Evolutionary conservation across 495 filamentous ascomycete species (phyloP), one percentile per base, ranked within the genome.

Genomic region (Aspergillus sclerotioniger): DNA sequence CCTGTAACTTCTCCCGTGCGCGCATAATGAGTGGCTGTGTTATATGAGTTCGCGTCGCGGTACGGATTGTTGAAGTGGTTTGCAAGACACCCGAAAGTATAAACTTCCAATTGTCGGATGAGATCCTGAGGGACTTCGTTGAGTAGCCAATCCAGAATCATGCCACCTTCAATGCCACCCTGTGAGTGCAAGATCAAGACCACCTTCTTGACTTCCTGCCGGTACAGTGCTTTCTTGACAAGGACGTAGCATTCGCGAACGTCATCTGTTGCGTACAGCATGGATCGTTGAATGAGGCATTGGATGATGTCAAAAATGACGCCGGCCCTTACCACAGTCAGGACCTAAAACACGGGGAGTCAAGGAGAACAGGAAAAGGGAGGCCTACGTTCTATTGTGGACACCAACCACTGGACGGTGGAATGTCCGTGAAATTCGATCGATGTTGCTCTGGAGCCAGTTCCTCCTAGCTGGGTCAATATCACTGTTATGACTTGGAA

Each of bases 61-160:
- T 81, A 82, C 5, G 90, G 91, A 58, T 92, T 92, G 69, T 92
- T 93, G 68, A 93, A 96, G 69, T 94, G 91, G 62, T 92, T 93
- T 2, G 91, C 89, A 7, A 90, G 90, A 54, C 83, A 86, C 8
- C 89, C 91, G 63, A 95, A 96, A 0, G 90, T 94, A 70, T 93
- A 94, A 12, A 94, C 83, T 66, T 95, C 91, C 10, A 95, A 76
- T 53, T 89, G 86, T 0, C 76, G 68, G 16, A 92, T 75, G 1
- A 86, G 69, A 44, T 86, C 79, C 32, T 86, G 83, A 0, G 89
- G 86, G 0, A 94, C 67, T 62, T 93, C 90, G 62, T 86, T 82
- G 8, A 93, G 77, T 8, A 96, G 80, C 82, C 87, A 89, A 76
- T 96, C 91, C 2, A 93, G 65, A 10, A 91, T 84, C 52, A 92